These are phyloP conservation scores for Geotrichum macrosporum DNA, from an alignment of 1,139 yeast genomes.

Conservation along the genomic window DNA sequence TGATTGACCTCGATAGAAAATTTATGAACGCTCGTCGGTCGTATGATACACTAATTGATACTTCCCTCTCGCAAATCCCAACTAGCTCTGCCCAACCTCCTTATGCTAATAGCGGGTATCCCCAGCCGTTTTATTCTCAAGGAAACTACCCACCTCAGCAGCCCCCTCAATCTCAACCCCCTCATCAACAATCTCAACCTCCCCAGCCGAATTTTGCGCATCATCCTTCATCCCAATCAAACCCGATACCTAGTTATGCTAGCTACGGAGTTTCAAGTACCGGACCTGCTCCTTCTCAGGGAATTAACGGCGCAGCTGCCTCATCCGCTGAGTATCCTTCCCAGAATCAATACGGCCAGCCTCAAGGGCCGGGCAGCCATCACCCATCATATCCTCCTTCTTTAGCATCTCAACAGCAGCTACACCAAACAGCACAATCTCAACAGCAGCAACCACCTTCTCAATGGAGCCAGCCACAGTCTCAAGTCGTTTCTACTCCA, in stretches of 20 bases:
- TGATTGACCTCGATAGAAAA: conserved; percentile 62
- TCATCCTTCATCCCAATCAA: conserved; percentile 1
- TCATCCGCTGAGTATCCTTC: background rate
- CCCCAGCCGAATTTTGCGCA: conserved; percentile 6
- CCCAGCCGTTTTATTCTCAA: conserved; percentile 8
- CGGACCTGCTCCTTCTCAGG: background rate
- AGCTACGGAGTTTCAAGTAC: background rate
- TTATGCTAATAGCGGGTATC: conserved; percentile 1
- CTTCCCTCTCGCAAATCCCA: conserved; percentile 33
- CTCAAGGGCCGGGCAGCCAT: background rate
- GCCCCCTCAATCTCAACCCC: background rate
- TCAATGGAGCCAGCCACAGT: background rate
- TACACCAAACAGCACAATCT: conserved; percentile 9
- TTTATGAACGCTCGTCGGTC: conserved; percentile 61
- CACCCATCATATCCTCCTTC: background rate
- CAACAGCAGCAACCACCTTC: conserved; percentile 11
- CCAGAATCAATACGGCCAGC: background rate
- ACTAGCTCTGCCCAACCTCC: conserved; percentile 10
- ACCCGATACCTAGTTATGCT: background rate
- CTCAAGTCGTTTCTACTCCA: background rate
- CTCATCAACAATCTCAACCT: conserved; percentile 2
- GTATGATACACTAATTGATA: conserved; percentile 67
- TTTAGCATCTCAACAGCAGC: conserved; percentile 8
- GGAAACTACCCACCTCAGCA: background rate
- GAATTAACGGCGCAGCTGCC: background rate